Evolutionary conservation across 75 land plant genomes (phyloP), one percentile per base, ranked within the genome.

Genomic region (Cryptomeria japonica): DNA sequence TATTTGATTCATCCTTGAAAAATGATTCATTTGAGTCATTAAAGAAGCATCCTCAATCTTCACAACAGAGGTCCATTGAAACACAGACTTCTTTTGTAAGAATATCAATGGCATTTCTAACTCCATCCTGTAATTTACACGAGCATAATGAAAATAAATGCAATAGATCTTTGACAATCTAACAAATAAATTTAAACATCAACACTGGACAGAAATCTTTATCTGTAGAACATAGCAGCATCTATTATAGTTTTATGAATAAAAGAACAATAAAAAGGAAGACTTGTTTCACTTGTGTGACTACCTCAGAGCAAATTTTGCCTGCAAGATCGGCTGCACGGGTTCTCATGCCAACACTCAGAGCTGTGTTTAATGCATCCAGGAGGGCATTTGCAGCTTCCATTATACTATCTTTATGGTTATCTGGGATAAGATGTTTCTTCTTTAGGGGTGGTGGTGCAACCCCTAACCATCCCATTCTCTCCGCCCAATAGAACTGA

Each of bases 401-500:
- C n/a, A 18, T 61, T 18, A 93, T 90, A 76, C 91, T 85, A 5
- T 82, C 88, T 75, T 88, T 88, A 86, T 58, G 38, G 14, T 58
- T 85, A 75, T 95, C 93, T 3, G 96, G 98, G 85, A 96, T 64
- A 91, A 98, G 86, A 49, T 90, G 82, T 10, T 89, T 75, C 16
- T 88, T 90, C 85, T 87, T 88, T 42, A 98, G 89, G 86, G 97
- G 96, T 78, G 88, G 91, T 42, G 98, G 98, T 41, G 97, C 94
- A 75, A 98, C 97, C 88, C 98, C 99, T 88, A 96, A 90, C 99
- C 99, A 98, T 76, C 80, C 90, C 94, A 98, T 95, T 78, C 94
- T 93, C 84, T 98, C 99, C 38, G 98, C 99, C 99, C 99, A 98
- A 78, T 96, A 98, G 86, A 94, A 98, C 88, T 98, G 99, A 90